phyloP scores from a whole-genome alignment of 2,329 filamentous ascomycete species.

The Hortaea werneckii region DNA sequence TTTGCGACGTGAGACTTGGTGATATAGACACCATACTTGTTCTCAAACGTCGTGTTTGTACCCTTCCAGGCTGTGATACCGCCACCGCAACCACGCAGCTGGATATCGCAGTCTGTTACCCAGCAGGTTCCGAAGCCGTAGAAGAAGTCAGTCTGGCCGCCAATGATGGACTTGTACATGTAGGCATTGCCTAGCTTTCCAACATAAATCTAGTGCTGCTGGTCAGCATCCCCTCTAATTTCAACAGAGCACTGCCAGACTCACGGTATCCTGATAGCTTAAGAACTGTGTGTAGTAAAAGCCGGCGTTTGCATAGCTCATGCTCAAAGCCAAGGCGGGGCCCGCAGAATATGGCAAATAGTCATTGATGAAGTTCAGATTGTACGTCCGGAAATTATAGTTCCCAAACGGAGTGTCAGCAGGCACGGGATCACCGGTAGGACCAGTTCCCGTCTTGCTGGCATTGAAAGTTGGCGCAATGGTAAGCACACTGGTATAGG shows the following conservation, averaged over 20 bases:
- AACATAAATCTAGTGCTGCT: conserved; percentile 42
- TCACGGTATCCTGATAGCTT: conserved; percentile 57
- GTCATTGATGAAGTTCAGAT: conserved; percentile 55
- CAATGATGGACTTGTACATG: conserved; percentile 50
- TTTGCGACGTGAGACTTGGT: conserved; percentile 44
- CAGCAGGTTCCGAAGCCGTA: conserved; percentile 48
- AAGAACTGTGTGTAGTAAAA: conserved; percentile 60
- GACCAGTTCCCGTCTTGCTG: conserved; percentile 50
- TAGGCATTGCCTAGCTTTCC: conserved; percentile 58
- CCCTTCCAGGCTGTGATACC: conserved; percentile 63
- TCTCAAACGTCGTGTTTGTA: conserved; percentile 53
- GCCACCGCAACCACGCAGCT: conserved; percentile 52
- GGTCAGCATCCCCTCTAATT: not conserved
- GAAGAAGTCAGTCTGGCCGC: conserved; percentile 58
- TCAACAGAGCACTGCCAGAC: conserved; percentile 5
- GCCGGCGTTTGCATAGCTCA: conserved; percentile 54
- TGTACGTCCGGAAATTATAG: conserved; percentile 54
- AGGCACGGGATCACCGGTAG: conserved; percentile 52
- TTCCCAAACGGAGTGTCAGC: conserved; percentile 53
- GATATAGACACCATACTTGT: conserved; percentile 60
- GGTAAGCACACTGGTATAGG: conserved; percentile 51
- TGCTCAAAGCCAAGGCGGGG: conserved; percentile 49
- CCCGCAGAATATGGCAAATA: conserved; percentile 44
- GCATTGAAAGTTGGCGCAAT: conserved; percentile 55
- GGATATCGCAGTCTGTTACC: conserved; percentile 45